Evolutionary conservation across 345 rosid species (phyloP).

Genomic region (Orychophragmus violaceus): DNA sequence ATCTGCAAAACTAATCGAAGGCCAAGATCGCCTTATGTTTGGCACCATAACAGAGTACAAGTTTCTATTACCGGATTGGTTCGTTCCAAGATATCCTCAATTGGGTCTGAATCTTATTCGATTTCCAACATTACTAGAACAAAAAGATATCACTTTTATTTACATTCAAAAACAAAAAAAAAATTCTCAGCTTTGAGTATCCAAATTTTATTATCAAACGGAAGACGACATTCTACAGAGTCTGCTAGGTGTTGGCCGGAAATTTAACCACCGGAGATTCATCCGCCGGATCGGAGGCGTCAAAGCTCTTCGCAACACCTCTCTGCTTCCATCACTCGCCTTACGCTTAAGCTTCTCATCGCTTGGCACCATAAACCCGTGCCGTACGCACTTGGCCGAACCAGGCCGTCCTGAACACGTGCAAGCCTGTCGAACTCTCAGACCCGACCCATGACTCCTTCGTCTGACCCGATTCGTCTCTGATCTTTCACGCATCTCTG

Average conservation of each 20-base stretch:
- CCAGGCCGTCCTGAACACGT: constrained; percentile 29
- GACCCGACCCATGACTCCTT: constrained; percentile 11
- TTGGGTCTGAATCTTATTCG: constrained; percentile 9
- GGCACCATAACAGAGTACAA: background rate
- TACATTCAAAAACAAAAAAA: background rate
- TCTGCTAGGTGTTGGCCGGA: constrained; percentile 46
- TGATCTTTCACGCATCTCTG: constrained; percentile 16
- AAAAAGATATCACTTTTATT: background rate
- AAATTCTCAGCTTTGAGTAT: background rate
- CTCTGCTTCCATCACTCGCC: constrained; percentile 28
- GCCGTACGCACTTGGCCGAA: constrained; percentile 13
- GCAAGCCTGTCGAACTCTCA: constrained; percentile 22
- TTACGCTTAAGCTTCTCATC: constrained; percentile 24
- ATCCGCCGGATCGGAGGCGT: constrained; percentile 38
- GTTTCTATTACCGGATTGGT: background rate
- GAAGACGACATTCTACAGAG: constrained; percentile 48
- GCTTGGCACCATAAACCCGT: constrained; percentile 32
- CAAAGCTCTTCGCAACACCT: constrained; percentile 43
- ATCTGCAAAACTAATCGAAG: constrained; percentile 64
- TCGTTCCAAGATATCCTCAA: background rate
- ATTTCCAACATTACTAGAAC: constrained; percentile 1
- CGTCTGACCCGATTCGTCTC: constrained; percentile 10
- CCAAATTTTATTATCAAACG: constrained; percentile 18
- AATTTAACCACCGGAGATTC: constrained; percentile 44
- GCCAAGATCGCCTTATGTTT: constrained; percentile 78